Evolutionary conservation across 2,329 filamentous ascomycete genomes (phyloP).

Genomic region (Apiospora malaysiana): DNA sequence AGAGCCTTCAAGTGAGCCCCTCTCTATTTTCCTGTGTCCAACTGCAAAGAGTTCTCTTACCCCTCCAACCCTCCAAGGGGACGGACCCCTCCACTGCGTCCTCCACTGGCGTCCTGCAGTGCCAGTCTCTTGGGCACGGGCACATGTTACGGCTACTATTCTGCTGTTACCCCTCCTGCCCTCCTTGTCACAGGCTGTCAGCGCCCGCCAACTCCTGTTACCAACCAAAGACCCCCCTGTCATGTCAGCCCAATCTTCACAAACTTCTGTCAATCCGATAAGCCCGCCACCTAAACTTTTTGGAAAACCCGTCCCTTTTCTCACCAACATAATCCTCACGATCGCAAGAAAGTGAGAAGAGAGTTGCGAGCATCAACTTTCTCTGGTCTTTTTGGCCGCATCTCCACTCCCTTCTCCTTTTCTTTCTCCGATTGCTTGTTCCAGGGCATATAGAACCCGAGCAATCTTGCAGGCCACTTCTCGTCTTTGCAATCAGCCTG

Average conservation of each 20-base stretch:
- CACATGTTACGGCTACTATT: neutral
- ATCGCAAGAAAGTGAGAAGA: slow-evolving; percentile 15
- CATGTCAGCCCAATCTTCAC: neutral
- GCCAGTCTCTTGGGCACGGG: neutral
- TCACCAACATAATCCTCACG: neutral
- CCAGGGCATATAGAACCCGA: slow-evolving; percentile 10
- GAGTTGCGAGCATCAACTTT: slow-evolving; percentile 16
- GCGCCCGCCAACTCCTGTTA: slow-evolving; percentile 6
- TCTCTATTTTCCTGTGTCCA: neutral
- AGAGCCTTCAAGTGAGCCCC: neutral
- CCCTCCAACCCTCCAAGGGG: neutral
- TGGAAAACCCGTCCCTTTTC: slow-evolving; percentile 4
- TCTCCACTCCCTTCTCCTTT: slow-evolving; percentile 8
- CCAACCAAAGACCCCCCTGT: neutral
- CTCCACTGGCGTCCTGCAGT: too few species aligned
- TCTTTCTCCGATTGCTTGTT: slow-evolving; percentile 14
- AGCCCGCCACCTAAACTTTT: slow-evolving; percentile 14
- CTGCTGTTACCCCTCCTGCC: neutral
- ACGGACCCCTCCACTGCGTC: neutral
- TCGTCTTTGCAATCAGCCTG: neutral
- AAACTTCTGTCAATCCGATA: slow-evolving; percentile 2
- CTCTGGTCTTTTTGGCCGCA: slow-evolving; percentile 11
- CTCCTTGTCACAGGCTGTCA: neutral
- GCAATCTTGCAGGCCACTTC: neutral
- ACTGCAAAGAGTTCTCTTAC: neutral